These are phyloP conservation scores for Cyamopsis tetragonoloba DNA, from an alignment of 306 rosid species.

Conservation along the genomic window DNA sequence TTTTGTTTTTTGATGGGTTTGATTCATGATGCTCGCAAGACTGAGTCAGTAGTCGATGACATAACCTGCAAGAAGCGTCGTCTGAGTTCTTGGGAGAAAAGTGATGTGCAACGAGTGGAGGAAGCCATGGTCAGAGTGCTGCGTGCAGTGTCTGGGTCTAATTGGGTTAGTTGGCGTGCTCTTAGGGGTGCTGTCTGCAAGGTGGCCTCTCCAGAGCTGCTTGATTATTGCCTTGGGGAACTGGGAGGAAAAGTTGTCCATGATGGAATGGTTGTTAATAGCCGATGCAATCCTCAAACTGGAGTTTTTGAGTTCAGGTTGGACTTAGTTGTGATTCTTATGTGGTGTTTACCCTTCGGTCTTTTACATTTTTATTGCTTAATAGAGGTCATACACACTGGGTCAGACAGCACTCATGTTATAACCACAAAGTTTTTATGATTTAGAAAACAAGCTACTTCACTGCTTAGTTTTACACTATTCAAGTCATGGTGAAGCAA, in stretches of 20 bases:
- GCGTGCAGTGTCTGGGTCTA: slow-evolving; percentile 84
- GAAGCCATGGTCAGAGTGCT: slow-evolving; percentile 83
- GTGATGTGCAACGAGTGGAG: slow-evolving; percentile 62
- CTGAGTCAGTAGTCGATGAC: slow-evolving; percentile 44
- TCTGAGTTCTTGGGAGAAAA: slow-evolving; percentile 53
- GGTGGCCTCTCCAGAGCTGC: slow-evolving; percentile 69
- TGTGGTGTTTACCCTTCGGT: background rate
- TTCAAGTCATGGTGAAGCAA: background rate
- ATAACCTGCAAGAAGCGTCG: slow-evolving; percentile 46
- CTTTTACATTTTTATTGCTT: background rate
- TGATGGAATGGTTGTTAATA: slow-evolving; percentile 68
- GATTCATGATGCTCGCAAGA: slow-evolving; percentile 57
- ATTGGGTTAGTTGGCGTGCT: slow-evolving; percentile 77
- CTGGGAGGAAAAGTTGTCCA: slow-evolving; percentile 71
- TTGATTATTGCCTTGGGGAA: slow-evolving; percentile 74
- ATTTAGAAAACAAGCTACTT: background rate
- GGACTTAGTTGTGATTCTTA: slow-evolving; percentile 17
- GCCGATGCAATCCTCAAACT: slow-evolving; percentile 63
- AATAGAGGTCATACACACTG: background rate
- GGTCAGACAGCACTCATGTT: background rate
- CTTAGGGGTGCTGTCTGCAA: slow-evolving; percentile 85
- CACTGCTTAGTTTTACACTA: background rate
- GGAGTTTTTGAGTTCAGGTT: slow-evolving; percentile 80
- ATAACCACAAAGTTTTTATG: background rate
- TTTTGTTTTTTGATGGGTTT: slow-evolving; percentile 65